Percentiles rank a stretch among this genome's conserved stretches.
Conservation (phyloP, 345 rosid genomes). For the Odontarrhena argentea region DNA sequence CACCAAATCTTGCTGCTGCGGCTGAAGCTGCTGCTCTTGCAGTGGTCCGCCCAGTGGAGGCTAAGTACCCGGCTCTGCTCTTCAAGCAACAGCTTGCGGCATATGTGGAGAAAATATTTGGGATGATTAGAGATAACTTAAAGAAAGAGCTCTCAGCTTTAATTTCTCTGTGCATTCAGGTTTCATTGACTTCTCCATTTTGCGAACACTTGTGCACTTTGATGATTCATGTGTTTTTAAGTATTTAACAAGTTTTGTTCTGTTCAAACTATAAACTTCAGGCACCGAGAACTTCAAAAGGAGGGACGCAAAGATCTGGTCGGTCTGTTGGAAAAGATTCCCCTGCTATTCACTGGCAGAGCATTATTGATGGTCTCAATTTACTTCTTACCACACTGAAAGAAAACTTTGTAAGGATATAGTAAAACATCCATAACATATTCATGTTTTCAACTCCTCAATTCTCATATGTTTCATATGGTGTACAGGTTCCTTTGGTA, state of each 20-base stretch:
- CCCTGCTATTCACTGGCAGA: constrained; percentile 90
- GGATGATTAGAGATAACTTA: constrained; percentile 94
- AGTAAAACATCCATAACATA: not conserved
- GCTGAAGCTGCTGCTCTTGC: constrained; percentile 76
- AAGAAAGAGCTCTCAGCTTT: constrained; percentile 85
- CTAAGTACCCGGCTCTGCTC: constrained; percentile 96
- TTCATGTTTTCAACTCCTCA: constrained; percentile 4
- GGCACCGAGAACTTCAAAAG: constrained; percentile 97
- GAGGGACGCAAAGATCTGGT: constrained; percentile 77
- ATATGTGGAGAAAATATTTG: constrained; percentile 94
- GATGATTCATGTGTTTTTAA: constrained; percentile 4
- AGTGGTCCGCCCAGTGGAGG: constrained; percentile 91
- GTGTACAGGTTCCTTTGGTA: constrained; percentile 82
- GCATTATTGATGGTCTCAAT: constrained; percentile 88
- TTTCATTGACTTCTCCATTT: constrained; percentile 41
- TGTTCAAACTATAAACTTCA: constrained; percentile 40
- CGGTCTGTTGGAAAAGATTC: constrained; percentile 85
- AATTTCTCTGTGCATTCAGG: constrained; percentile 92
- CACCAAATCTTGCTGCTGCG: constrained; percentile 81
- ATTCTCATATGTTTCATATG: constrained; percentile 31
- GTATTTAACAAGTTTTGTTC: constrained; percentile 24
- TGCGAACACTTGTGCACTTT: too few species aligned
- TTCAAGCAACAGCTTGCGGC: constrained; percentile 99
- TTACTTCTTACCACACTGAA: constrained; percentile 76
- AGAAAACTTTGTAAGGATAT: constrained; percentile 74